Evolutionary conservation across 148 eudicot species (phyloP).

Genomic region (Fagopyrum esculentum): DNA sequence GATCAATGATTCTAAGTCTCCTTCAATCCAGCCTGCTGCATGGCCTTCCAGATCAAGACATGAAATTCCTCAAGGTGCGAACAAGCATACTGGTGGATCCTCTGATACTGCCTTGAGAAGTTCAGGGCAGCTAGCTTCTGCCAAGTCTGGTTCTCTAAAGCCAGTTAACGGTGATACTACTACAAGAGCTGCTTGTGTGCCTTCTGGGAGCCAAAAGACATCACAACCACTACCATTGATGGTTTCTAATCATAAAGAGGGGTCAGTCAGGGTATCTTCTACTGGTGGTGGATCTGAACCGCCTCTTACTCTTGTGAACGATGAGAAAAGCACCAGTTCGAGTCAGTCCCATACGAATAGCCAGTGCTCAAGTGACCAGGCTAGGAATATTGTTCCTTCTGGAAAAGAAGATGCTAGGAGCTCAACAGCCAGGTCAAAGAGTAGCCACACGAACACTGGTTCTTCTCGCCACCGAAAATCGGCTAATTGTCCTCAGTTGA

Average conservation of each 20-base stretch:
- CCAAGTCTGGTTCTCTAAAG: constrained; percentile 39
- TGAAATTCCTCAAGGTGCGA: constrained; percentile 44
- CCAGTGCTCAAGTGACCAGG: constrained; percentile 60
- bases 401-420: constrained; percentile 56
- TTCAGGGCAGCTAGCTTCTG: constrained; percentile 34
- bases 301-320: constrained; percentile 37
- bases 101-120: constrained; percentile 37
- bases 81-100: constrained; percentile 34
- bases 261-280: constrained; percentile 18
- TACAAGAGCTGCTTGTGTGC: constrained; percentile 31
- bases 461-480: constrained; percentile 32
- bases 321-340: constrained; percentile 67
- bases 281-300: constrained; percentile 38
- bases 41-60: constrained; percentile 52
- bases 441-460: constrained; percentile 24
- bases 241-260: constrained; percentile 28
- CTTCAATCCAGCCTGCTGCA: constrained; percentile 38
- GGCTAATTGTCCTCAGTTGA: constrained; percentile 22
- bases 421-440: constrained; percentile 34
- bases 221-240: constrained; percentile 27
- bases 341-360: constrained; percentile 69
- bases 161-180: constrained; percentile 37
- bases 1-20: constrained; percentile 54
- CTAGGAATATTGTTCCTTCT: constrained; percentile 28
- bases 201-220: constrained; percentile 34